Evolutionary conservation across 176 grass and related monocot genomes (phyloP), one percentile per base, ranked within the genome.

Genomic region (Guadua angustifolia): DNA sequence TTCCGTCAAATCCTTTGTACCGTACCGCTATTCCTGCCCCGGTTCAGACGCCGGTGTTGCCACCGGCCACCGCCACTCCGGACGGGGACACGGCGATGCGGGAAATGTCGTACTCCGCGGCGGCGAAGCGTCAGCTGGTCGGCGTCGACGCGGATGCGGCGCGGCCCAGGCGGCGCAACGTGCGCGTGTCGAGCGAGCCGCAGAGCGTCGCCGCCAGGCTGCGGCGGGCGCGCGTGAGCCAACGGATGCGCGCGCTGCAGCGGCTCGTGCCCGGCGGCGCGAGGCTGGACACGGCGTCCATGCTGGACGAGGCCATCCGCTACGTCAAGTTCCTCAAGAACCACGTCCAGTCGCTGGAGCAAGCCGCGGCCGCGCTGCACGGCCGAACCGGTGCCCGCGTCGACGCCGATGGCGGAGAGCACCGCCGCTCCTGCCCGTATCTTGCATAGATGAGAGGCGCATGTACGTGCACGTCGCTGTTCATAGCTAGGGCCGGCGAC

Each of bases 271-370:
- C 92, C 11, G 92, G 92, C 4, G 84, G 92, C 52, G 89, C 72
- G 47, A 94, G 86, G 84, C 86, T 94, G 84, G 92, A 94, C 85
- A 94, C 92, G 10, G 92, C 87, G 29, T 92, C 89, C 14, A 94
- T 94, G 92, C 78, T 94, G 29, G 92, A 94, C 45, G 92, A 94
- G 81, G 89, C 92, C 45, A 87, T 94, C 65, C 87, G 88, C 56
- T 94, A 94, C 78, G 89, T 94, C 66, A 94, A 87, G 81, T 94
- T 89, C 78, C 73, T 94, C 66, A 94, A 92, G 78, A 85, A 56
- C 39, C 92, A 94, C 5, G 74, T 94, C 64, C 86, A 85, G 58
- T 84, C 83, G 18, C 86, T 94, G 22, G 81, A 94, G 82, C 76
- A 21, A 19, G 86, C 82, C 0, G 78, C 73, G 0, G 88, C 79